These are phyloP conservation scores for Ulota crispa DNA, from an alignment of 225 moss, liverwort and hornwort species.

Conservation along the genomic window DNA sequence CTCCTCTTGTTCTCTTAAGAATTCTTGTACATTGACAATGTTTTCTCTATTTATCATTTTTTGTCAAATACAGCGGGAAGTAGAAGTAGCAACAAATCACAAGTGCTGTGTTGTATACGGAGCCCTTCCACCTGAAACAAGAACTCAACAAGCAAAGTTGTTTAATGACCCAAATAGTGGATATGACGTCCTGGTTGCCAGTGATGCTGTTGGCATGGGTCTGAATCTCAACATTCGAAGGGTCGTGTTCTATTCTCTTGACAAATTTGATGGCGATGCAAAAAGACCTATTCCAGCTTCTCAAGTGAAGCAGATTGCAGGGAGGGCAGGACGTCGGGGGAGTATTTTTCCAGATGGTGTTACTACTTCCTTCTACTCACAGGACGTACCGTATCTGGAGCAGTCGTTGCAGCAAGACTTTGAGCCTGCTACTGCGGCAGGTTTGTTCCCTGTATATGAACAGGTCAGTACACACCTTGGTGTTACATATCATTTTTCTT, in stretches of 20 bases:
- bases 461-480: conserved; percentile 47
- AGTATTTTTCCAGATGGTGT: conserved; percentile 92
- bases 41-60: conserved; percentile 6
- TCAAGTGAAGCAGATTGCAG: conserved; percentile 98
- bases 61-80: conserved; percentile 66
- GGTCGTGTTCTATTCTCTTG: conserved; percentile 89
- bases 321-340: conserved; percentile 90
- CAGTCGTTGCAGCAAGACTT: conserved; percentile 68
- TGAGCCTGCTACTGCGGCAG: conserved; percentile 75
- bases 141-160: conserved; percentile 97
- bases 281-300: conserved; percentile 77
- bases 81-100: conserved; percentile 82
- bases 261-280: conserved; percentile 96
- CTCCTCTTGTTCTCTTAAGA: background rate
- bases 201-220: conserved; percentile 99
- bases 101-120: conserved; percentile 97
- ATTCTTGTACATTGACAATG: background rate
- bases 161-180: conserved; percentile 82
- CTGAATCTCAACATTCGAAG: conserved; percentile 90
- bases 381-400: conserved; percentile 70
- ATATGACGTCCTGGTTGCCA: conserved; percentile 88
- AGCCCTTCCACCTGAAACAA: conserved; percentile 96
- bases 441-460: conserved; percentile 95
- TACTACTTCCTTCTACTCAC: conserved; percentile 87
- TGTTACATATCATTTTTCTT: background rate